Conservation (phyloP, 2,329 filamentous ascomycete species). For the Paradendryphiella salina region DNA sequence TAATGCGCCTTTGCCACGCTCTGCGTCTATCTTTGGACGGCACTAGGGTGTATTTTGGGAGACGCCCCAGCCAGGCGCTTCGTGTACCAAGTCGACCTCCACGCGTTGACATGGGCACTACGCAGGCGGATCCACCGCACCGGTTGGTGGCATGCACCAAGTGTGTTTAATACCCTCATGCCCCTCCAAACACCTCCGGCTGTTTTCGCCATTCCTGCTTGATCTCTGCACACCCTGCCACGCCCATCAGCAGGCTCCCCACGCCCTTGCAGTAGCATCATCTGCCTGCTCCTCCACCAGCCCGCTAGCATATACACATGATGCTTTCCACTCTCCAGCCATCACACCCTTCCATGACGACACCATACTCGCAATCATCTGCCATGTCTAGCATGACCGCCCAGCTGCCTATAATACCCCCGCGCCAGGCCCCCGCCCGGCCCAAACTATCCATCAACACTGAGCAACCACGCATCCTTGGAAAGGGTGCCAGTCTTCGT, state of each 20-base stretch:
- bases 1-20: slow-evolving; percentile 6
- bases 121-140: not conserved
- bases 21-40: slow-evolving; percentile 14
- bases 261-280: slow-evolving; percentile 5
- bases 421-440: slow-evolving; percentile 44
- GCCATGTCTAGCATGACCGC: slow-evolving; percentile 47
- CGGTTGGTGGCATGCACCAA: slow-evolving; percentile 1
- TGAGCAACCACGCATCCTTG: slow-evolving; percentile 54
- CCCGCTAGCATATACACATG: slow-evolving; percentile 28
- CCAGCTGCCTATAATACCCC: slow-evolving; percentile 52
- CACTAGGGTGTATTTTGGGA: slow-evolving; percentile 14
- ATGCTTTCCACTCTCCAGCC: slow-evolving; percentile 42
- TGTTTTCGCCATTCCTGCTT: not conserved
- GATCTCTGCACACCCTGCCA: not conserved
- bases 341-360: slow-evolving; percentile 37
- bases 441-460: slow-evolving; percentile 67
- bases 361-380: slow-evolving; percentile 35
- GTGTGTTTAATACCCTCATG: slow-evolving; percentile 8
- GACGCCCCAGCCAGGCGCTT: slow-evolving; percentile 14
- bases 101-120: slow-evolving; percentile 10
- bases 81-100: slow-evolving; percentile 9
- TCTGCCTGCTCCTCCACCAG: slow-evolving; percentile 9
- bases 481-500: slow-evolving; percentile 57
- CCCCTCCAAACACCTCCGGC: slow-evolving; percentile 4
- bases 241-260: not conserved